Evolutionary conservation across 75 land plant species (phyloP).

Genomic region (Cunninghamia lanceolata): DNA sequence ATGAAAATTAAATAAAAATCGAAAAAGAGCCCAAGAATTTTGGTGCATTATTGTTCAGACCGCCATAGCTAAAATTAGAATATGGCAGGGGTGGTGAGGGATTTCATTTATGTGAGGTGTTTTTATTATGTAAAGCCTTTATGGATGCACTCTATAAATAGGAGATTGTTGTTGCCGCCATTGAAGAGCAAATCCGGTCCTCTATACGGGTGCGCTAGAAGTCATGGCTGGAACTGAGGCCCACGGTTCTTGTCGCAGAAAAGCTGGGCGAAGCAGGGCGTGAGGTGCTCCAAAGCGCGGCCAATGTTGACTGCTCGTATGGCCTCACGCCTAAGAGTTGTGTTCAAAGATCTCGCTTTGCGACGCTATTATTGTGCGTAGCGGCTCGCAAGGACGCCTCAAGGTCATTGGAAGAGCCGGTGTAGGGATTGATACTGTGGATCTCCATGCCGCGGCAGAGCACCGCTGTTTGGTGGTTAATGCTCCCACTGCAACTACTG

Average conservation of each 20-base stretch:
- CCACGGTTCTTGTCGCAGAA: constrained; percentile 46
- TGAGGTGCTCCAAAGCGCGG: constrained; percentile 32
- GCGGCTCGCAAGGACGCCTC: constrained; percentile 30
- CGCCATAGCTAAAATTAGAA: too few species aligned
- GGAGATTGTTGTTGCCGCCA: too few species aligned
- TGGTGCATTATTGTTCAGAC: too few species aligned
- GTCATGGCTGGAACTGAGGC: constrained; percentile 13
- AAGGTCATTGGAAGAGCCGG: constrained; percentile 35
- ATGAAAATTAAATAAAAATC: too few species aligned
- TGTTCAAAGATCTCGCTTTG: constrained; percentile 36
- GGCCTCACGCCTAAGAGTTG: constrained; percentile 36
- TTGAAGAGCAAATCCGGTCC: too few species aligned
- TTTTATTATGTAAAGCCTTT: too few species aligned
- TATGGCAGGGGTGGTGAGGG: too few species aligned
- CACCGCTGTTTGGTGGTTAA: constrained; percentile 26
- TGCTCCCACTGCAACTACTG: constrained; percentile 33
- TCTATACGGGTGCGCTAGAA: too few species aligned
- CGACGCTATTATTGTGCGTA: constrained; percentile 41
- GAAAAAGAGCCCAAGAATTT: too few species aligned
- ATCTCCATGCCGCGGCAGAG: constrained; percentile 31
- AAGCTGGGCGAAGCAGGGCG: constrained; percentile 56
- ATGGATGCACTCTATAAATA: too few species aligned
- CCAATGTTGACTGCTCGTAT: constrained; percentile 52
- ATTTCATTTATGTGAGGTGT: too few species aligned
- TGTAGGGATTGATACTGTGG: constrained; percentile 33